Conservation (phyloP, 2,329 filamentous ascomycete species). For the Xylariaceae sp. region DNA sequence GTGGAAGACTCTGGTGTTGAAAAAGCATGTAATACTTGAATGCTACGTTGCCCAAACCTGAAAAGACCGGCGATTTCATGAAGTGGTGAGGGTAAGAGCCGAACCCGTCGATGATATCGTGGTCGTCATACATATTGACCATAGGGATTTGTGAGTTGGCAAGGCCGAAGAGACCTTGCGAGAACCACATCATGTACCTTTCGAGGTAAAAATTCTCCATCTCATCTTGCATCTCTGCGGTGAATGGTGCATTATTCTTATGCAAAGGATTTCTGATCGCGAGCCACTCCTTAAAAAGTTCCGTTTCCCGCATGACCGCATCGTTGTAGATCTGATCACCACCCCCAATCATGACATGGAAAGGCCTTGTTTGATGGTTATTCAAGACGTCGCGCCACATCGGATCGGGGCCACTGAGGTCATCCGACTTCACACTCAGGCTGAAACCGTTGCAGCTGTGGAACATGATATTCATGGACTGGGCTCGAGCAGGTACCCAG, state of each 20-base stretch:
- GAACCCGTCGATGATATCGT: conserved; percentile 87
- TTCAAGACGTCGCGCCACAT: conserved; percentile 96
- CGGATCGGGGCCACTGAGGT: conserved; percentile 88
- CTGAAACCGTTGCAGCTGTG: conserved; percentile 97
- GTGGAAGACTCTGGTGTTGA: conserved; percentile 84
- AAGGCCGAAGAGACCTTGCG: conserved; percentile 88
- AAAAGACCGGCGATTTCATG: conserved; percentile 87
- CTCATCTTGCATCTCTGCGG: conserved; percentile 77
- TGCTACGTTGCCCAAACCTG: conserved; percentile 81
- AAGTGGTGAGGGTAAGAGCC: conserved; percentile 90
- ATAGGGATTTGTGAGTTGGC: conserved; percentile 94
- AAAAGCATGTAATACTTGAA: conserved; percentile 99
- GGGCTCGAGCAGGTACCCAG: conserved; percentile 81
- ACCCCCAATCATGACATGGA: conserved; percentile 97
- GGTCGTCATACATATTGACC: conserved; percentile 97
- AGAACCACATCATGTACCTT: conserved; percentile 92
- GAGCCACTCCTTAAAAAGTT: conserved; percentile 79
- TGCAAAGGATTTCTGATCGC: conserved; percentile 72
- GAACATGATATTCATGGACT: conserved; percentile 99
- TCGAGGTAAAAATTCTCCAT: conserved; percentile 85
- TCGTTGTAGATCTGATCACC: conserved; percentile 98
- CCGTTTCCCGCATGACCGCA: conserved; percentile 68
- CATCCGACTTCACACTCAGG: conserved; percentile 68
- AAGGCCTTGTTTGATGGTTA: conserved; percentile 82
- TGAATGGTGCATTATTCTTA: conserved; percentile 77